phyloP scores from a whole-genome alignment of 805 yeast species.

The Saccharomycopsis fodiens region DNA sequence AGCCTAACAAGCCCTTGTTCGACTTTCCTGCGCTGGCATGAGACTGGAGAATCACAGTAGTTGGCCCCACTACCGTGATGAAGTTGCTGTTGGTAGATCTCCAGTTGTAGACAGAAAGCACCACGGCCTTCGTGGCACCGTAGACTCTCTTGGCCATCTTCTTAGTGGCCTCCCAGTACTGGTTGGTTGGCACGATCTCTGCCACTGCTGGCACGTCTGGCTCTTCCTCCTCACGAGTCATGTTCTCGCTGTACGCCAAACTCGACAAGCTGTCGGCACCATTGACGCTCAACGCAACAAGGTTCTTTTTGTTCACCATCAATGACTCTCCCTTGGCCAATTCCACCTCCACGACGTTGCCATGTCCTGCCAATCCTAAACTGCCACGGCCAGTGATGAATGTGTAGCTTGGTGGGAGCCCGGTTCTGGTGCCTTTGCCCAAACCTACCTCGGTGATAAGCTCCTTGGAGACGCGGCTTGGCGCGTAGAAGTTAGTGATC shows the following conservation, averaged over 20 bases:
- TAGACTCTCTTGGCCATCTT: neutral
- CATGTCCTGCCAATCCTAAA: constrained; percentile 35
- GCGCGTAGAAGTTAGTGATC: constrained; percentile 32
- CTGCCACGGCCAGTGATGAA: constrained; percentile 38
- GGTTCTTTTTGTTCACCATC: constrained; percentile 30
- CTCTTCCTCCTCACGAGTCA: neutral
- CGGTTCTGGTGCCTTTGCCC: neutral
- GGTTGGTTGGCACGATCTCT: neutral
- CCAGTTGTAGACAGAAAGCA: neutral
- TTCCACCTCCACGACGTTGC: constrained; percentile 32
- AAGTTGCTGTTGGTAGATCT: constrained; percentile 2
- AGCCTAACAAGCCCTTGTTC: neutral
- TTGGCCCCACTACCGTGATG: constrained; percentile 18
- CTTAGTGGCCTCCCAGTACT: neutral
- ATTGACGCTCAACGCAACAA: constrained; percentile 35
- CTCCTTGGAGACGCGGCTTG: constrained; percentile 30
- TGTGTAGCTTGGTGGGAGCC: constrained; percentile 23
- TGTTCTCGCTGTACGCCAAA: constrained; percentile 3
- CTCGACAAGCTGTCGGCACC: constrained; percentile 33
- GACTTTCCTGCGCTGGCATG: neutral
- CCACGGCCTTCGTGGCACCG: neutral
- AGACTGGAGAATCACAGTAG: neutral
- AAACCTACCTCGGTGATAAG: constrained; percentile 1
- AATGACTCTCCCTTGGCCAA: constrained; percentile 32
- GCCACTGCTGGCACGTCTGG: neutral